Evolutionary conservation across 768 basidiomycete genomes (phyloP).

Genomic region (Agaricus blazei): DNA sequence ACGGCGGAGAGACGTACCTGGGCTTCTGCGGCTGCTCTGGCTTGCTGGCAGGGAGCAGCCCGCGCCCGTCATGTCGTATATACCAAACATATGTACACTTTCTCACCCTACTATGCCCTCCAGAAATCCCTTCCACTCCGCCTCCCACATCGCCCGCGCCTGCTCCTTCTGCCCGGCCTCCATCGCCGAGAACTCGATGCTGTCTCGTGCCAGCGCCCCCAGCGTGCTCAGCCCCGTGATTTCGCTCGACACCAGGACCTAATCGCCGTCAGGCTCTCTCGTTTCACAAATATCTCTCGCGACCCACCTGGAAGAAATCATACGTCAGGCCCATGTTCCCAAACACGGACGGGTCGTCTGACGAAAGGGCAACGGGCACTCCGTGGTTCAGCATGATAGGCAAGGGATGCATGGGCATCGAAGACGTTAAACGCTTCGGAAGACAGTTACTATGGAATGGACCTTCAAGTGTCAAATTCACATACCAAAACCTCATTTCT

Average conservation of each 20-base stretch:
- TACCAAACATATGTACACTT: constrained; percentile 25
- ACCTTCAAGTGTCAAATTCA: background rate
- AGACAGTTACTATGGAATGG: background rate
- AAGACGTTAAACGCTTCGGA: constrained; percentile 61
- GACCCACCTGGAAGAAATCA: constrained; percentile 68
- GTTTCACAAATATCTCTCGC: background rate
- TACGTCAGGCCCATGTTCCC: constrained; percentile 75
- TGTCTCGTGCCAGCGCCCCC: constrained; percentile 59
- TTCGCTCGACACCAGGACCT: constrained; percentile 69
- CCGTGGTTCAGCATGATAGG: constrained; percentile 70
- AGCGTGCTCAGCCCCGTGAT: constrained; percentile 59
- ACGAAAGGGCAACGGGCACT: constrained; percentile 63
- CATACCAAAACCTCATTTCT: constrained; percentile 73
- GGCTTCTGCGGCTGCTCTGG: background rate
- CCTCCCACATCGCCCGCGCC: constrained; percentile 41
- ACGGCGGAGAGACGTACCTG: constrained; percentile 25
- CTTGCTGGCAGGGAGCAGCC: too few relatives aligned
- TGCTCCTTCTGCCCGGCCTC: constrained; percentile 37
- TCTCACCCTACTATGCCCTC: constrained; percentile 19
- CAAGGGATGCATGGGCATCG: constrained; percentile 77
- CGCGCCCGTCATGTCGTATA: background rate
- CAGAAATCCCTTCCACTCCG: constrained; percentile 42
- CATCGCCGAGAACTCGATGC: constrained; percentile 56
- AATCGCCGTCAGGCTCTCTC: background rate
- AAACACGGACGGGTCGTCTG: constrained; percentile 75